phyloP scores from a whole-genome alignment of 2,329 filamentous ascomycete species.

The Sclerotiophoma versabilis region DNA sequence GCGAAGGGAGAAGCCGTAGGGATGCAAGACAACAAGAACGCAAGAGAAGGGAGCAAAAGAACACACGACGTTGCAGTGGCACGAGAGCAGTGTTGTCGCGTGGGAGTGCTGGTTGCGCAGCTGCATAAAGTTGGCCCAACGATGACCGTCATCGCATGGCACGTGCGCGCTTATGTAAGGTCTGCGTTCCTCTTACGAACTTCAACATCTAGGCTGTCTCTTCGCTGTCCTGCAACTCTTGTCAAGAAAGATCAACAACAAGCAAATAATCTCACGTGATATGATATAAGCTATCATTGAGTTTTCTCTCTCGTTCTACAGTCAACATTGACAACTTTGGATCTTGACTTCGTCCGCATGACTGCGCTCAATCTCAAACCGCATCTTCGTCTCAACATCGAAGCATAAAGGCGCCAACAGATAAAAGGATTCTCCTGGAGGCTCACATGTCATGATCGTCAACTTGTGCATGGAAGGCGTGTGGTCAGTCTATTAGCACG shows the following conservation, averaged over 20 bases:
- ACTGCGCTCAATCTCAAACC: neutral
- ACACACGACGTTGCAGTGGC: slow-evolving; percentile 10
- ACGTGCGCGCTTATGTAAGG: slow-evolving; percentile 18
- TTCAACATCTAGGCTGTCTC: neutral
- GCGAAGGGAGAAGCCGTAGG: neutral
- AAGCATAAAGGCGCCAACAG: neutral
- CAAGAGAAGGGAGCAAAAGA: slow-evolving; percentile 1
- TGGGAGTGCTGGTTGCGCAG: slow-evolving; percentile 7
- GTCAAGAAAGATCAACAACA: too few relatives aligned
- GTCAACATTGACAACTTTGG: too few relatives aligned
- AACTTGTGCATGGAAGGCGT: neutral
- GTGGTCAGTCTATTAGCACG: too few relatives aligned
- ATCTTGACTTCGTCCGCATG: neutral
- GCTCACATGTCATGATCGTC: neutral
- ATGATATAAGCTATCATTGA: too few relatives aligned
- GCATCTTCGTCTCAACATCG: neutral
- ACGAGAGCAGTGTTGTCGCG: slow-evolving; percentile 20
- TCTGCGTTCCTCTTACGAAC: neutral
- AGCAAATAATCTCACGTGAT: too few relatives aligned
- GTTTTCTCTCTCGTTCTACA: too few relatives aligned
- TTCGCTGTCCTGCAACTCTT: too few relatives aligned
- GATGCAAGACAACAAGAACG: neutral
- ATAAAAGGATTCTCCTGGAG: neutral
- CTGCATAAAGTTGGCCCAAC: slow-evolving; percentile 20
- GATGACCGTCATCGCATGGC: slow-evolving; percentile 13